A percentile compares a stretch with the other conserved stretches of the same genome.
phyloP scores from a whole-genome alignment of 148 eudicot genomes.

The Tetragonia tetragonoides region DNA sequence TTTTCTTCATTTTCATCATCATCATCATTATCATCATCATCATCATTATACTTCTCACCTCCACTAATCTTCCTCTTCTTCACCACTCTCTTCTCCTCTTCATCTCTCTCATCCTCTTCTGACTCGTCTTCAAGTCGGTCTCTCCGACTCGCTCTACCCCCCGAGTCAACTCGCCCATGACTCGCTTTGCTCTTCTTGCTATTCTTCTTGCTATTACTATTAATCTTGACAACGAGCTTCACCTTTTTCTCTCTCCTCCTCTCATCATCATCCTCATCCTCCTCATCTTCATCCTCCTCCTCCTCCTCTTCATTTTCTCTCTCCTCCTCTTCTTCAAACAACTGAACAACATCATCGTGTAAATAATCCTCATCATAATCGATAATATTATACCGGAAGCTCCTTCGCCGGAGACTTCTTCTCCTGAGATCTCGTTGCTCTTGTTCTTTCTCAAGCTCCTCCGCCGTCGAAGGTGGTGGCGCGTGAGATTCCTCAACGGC shows the following conservation, averaged over 20 bases:
- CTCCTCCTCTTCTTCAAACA: slow-evolving; percentile 1
- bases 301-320: slow-evolving; percentile 32
- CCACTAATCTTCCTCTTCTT: slow-evolving; percentile 53
- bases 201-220: neutral
- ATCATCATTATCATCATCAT: slow-evolving; percentile 6
- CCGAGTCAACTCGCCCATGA: slow-evolving; percentile 2
- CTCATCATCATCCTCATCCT: slow-evolving; percentile 34
- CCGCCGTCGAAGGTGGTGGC: slow-evolving; percentile 17
- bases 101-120: slow-evolving; percentile 32
- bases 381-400: slow-evolving; percentile 50
- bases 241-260: slow-evolving; percentile 57
- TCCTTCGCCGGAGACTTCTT: slow-evolving; percentile 48
- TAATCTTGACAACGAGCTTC: slow-evolving; percentile 44
- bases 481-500: slow-evolving; percentile 9
- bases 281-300: slow-evolving; percentile 33
- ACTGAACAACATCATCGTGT: slow-evolving; percentile 37
- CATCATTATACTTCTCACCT: slow-evolving; percentile 17
- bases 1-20: slow-evolving; percentile 15
- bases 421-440: slow-evolving; percentile 31
- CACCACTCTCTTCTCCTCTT: slow-evolving; percentile 27
- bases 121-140: slow-evolving; percentile 35
- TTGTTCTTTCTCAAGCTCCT: slow-evolving; percentile 22
- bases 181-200: neutral
- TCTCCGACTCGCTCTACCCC: slow-evolving; percentile 25
- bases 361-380: slow-evolving; percentile 65